These are phyloP conservation scores for Sphaerulina musiva DNA, from an alignment of 2,329 filamentous ascomycete genomes.

Conservation along the genomic window DNA sequence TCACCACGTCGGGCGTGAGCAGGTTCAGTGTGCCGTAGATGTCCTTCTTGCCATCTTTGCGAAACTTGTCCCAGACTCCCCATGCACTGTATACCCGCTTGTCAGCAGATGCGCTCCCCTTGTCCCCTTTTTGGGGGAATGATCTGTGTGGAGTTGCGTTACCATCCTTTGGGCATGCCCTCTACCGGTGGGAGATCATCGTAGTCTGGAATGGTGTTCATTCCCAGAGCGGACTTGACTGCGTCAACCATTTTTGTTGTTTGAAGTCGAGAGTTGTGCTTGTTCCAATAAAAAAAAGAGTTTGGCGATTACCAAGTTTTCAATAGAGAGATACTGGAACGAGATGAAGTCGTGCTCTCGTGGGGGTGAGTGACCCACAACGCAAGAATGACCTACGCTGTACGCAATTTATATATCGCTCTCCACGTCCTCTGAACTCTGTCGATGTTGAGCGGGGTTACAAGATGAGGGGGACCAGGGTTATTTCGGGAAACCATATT, in stretches of 20 bases:
- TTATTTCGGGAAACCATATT: background rate
- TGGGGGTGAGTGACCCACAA: background rate
- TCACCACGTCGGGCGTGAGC: constrained; percentile 40
- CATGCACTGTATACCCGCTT: constrained; percentile 30
- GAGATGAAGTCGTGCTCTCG: background rate
- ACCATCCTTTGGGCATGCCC: constrained; percentile 37
- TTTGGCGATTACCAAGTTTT: background rate
- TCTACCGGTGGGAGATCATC: constrained; percentile 38
- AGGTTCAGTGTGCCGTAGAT: constrained; percentile 42
- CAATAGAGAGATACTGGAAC: background rate
- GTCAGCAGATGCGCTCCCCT: constrained; percentile 6
- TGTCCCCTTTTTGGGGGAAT: too few species aligned
- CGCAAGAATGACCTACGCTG: constrained; percentile 3
- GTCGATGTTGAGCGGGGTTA: background rate
- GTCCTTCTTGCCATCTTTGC: constrained; percentile 37
- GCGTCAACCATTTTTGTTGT: constrained; percentile 8
- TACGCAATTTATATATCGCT: background rate
- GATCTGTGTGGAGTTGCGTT: background rate
- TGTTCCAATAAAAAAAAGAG: constrained; percentile 2
- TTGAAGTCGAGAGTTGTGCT: background rate
- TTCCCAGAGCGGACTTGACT: constrained; percentile 9
- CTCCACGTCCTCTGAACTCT: background rate
- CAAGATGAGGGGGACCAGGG: background rate
- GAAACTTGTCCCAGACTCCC: constrained; percentile 40
- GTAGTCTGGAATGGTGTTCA: constrained; percentile 35